Evolutionary conservation across 208 protist species (phyloP).

Genomic region (Acanthamoeba sp.): DNA sequence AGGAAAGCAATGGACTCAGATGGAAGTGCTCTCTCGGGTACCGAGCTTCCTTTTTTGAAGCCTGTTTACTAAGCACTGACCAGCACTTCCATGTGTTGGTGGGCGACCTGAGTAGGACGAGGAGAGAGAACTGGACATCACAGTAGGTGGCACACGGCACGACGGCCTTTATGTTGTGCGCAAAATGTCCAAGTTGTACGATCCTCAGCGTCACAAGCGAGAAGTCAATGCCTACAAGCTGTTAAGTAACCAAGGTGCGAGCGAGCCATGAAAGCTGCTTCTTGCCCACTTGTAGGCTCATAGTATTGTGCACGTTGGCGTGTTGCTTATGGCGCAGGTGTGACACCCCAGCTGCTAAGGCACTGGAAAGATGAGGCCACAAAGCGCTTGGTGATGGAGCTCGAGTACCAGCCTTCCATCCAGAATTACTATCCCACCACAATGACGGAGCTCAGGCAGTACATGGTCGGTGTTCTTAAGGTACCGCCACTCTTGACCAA

Average conservation of each 20-base stretch:
- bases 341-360: neutral
- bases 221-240: neutral
- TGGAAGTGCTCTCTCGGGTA: neutral
- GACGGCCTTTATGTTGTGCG: neutral
- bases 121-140: neutral
- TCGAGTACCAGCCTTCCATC: neutral
- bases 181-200: neutral
- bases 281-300: neutral
- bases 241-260: neutral
- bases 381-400: neutral
- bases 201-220: neutral
- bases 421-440: neutral
- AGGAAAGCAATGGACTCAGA: neutral
- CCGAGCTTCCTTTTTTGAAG: neutral
- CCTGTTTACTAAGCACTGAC: neutral
- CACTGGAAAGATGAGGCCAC: neutral
- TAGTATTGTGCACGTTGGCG: no score
- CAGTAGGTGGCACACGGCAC: neutral
- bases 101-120: neutral
- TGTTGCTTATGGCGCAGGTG: neutral
- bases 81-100: neutral
- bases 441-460: neutral
- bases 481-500: neutral
- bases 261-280: neutral
- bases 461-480: neutral